Conservation (phyloP, 2,329 filamentous ascomycete species). For the Lachnum nothofagi region DNA sequence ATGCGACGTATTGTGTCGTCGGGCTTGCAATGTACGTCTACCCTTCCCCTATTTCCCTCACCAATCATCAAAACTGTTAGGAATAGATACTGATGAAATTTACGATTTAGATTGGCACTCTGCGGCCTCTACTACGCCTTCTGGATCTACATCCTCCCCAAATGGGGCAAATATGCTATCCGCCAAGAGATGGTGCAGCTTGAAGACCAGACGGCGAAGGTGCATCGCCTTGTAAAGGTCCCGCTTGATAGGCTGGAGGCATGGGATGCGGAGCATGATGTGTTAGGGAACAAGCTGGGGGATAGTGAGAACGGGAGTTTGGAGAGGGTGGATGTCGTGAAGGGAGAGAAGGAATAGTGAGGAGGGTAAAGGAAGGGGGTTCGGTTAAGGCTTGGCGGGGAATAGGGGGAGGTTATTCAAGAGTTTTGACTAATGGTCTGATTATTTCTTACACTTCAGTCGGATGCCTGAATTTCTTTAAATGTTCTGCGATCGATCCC, state of each 20-base stretch:
- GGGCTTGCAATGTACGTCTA: slow-evolving; percentile 62
- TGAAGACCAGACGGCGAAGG: slow-evolving; percentile 42
- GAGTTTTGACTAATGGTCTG: no score
- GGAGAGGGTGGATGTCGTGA: no score
- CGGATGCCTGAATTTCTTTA: no score
- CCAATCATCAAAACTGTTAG: slow-evolving; percentile 2
- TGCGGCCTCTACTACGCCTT: slow-evolving; percentile 54
- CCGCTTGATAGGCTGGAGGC: slow-evolving; percentile 43
- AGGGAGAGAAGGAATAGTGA: no score
- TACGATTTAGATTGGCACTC: slow-evolving; percentile 39
- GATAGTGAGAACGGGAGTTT: no score
- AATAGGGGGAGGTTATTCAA: no score
- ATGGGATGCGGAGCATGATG: slow-evolving; percentile 59
- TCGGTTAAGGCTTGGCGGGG: no score
- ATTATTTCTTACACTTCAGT: no score
- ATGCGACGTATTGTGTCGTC: slow-evolving; percentile 62
- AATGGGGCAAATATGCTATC: slow-evolving; percentile 47
- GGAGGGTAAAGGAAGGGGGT: no score
- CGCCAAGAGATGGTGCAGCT: slow-evolving; percentile 50
- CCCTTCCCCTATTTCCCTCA: no score
- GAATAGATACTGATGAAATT: background rate
- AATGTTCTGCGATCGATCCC: no score
- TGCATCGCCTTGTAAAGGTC: slow-evolving; percentile 49
- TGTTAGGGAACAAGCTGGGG: slow-evolving; percentile 8
- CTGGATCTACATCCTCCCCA: slow-evolving; percentile 55